A percentile compares a stretch with the other conserved stretches of the same genome.
Conservation (phyloP, 2,329 filamentous ascomycete species). For the Talaromyces sp. region DNA sequence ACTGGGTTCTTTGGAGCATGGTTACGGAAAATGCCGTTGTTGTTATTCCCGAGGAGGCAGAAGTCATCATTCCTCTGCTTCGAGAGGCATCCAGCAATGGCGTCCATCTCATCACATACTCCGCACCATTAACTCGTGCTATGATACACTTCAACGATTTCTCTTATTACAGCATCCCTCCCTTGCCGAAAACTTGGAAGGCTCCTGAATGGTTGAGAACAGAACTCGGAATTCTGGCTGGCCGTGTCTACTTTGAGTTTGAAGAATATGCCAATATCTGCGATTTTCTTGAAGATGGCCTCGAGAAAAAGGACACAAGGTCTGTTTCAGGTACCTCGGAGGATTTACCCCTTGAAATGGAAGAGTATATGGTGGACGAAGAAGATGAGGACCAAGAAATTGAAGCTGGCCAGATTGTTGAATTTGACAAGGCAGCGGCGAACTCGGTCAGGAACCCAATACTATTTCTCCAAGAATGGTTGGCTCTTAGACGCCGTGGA, state of each 20-base stretch:
- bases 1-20: conserved; percentile 50
- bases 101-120: conserved; percentile 52
- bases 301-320: background rate
- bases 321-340: background rate
- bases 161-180: conserved; percentile 49
- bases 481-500: conserved; percentile 25
- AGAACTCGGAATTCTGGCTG: conserved; percentile 57
- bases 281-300: background rate
- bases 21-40: conserved; percentile 42
- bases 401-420: background rate
- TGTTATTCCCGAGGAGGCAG: conserved; percentile 59
- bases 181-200: conserved; percentile 33
- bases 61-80: conserved; percentile 41
- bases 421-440: background rate
- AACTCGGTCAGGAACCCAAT: conserved; percentile 15
- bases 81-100: background rate
- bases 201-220: conserved; percentile 51
- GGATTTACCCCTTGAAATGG: background rate
- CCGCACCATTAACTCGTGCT: conserved; percentile 53
- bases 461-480: conserved; percentile 28
- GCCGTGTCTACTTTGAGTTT: conserved; percentile 49
- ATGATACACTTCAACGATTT: conserved; percentile 58
- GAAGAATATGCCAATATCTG: conserved; percentile 17
- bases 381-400: background rate
- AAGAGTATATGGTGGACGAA: background rate